Percentiles rank a stretch among this genome's conserved stretches.
Conservation (phyloP, 2,329 filamentous ascomycete species). For the Onygena corvina region DNA sequence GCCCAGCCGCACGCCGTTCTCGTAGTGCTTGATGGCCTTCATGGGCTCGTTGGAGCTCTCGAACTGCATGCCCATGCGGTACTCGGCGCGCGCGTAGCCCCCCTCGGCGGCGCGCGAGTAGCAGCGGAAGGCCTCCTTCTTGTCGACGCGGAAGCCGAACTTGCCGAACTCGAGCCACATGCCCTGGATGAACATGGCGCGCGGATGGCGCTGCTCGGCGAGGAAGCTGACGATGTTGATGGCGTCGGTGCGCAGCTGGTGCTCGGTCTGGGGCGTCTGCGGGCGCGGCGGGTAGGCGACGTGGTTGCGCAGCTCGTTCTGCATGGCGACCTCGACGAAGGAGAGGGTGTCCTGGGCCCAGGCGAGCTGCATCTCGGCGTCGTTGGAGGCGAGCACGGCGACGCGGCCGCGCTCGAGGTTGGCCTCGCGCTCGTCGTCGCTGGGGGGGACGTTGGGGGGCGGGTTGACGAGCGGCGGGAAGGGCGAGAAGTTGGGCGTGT, state of each 20-base stretch:
- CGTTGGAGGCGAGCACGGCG: constrained; percentile 79
- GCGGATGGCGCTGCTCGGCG: constrained; percentile 81
- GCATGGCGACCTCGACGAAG: constrained; percentile 73
- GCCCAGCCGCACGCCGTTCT: constrained; percentile 61
- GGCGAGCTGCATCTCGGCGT: constrained; percentile 89
- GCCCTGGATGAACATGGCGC: constrained; percentile 83
- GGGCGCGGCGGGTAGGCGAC: constrained; percentile 50
- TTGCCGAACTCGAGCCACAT: constrained; percentile 99
- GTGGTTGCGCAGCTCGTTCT: constrained; percentile 59
- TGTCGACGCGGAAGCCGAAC: constrained; percentile 79
- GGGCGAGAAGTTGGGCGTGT: constrained; percentile 70
- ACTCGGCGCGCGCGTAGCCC: constrained; percentile 79
- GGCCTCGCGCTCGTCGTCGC: constrained; percentile 86
- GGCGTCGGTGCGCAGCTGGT: constrained; percentile 75
- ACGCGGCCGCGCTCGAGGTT: constrained; percentile 74
- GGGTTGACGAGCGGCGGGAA: constrained; percentile 72
- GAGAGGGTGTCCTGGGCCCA: constrained; percentile 90
- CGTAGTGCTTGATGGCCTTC: constrained; percentile 86
- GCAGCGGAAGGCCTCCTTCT: constrained; percentile 81
- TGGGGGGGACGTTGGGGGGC: constrained; percentile 80
- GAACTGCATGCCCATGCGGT: constrained; percentile 96
- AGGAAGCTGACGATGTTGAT: constrained; percentile 86
- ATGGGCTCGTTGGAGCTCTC: constrained; percentile 86
- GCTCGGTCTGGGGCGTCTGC: constrained; percentile 73
- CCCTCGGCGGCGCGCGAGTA: constrained; percentile 78